These are phyloP conservation scores for Pythium brassicae DNA, from an alignment of 352 stramenopile species.

Conservation along the genomic window DNA sequence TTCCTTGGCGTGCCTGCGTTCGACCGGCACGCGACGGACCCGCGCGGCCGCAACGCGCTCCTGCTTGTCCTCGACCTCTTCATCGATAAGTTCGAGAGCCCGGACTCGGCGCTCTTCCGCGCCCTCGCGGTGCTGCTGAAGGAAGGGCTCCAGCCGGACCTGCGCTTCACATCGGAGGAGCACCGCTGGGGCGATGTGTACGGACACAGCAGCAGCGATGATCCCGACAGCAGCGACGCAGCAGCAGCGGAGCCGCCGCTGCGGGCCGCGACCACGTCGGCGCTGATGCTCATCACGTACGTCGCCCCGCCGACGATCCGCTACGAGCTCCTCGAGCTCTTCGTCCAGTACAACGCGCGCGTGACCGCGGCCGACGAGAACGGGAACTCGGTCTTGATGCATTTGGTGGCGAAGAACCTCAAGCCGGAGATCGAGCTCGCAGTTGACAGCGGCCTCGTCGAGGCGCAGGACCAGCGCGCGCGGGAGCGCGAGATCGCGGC, in stretches of 20 bases:
- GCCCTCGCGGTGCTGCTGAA: conserved; percentile 49
- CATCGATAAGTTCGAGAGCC: conserved; percentile 11
- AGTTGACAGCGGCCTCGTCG: conserved; percentile 27
- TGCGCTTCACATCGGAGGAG: conserved; percentile 28
- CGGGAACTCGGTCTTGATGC: conserved; percentile 59
- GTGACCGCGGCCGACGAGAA: conserved; percentile 36
- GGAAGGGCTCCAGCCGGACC: conserved; percentile 41
- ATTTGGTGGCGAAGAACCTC: conserved; percentile 52
- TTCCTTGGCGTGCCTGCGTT: conserved; percentile 28
- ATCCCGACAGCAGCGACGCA: conserved; percentile 13
- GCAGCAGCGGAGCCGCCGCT: too few relatives aligned
- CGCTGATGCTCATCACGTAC: conserved; percentile 44
- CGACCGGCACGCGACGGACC: conserved; percentile 38
- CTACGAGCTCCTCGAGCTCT: conserved; percentile 35
- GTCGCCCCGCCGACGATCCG: conserved; percentile 21
- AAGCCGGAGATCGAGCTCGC: conserved; percentile 35
- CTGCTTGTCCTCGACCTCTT: conserved; percentile 58
- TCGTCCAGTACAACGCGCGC: conserved; percentile 58
- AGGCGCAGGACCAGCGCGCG: conserved; percentile 43
- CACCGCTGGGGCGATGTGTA: conserved; percentile 29
- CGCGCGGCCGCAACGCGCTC: conserved; percentile 39
- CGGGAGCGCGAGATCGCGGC: conserved; percentile 32
- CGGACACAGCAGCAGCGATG: conserved; percentile 22
- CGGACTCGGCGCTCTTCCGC: conserved; percentile 24
- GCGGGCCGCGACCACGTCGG: conserved; percentile 39